Evolutionary conservation across 768 basidiomycete species (phyloP).

Genomic region (Tubosaeta brunneosetosa): DNA sequence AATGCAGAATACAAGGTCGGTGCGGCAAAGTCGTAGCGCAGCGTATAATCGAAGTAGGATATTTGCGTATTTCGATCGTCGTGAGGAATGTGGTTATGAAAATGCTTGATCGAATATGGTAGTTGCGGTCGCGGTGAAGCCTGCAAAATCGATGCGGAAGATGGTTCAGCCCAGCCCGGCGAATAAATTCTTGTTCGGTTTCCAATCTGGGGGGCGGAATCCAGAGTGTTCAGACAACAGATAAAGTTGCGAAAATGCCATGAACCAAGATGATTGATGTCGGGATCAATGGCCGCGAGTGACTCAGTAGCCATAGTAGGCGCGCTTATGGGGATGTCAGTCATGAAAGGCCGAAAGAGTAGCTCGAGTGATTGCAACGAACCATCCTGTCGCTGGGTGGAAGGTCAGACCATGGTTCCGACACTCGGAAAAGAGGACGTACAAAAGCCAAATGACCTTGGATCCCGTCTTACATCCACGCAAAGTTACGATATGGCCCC

Average conservation of each 20-base stretch:
- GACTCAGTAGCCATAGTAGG: slow-evolving; percentile 57
- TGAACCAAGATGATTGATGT: slow-evolving; percentile 28
- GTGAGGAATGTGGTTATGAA: slow-evolving; percentile 20
- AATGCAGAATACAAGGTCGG: slow-evolving; percentile 19
- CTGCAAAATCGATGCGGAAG: slow-evolving; percentile 31
- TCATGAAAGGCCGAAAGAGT: slow-evolving; percentile 7
- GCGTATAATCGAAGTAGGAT: slow-evolving; percentile 19
- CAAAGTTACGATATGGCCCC: slow-evolving; percentile 85
- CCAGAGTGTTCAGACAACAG: slow-evolving; percentile 14
- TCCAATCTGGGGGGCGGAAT: slow-evolving; percentile 19
- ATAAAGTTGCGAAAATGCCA: slow-evolving; percentile 22
- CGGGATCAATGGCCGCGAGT: slow-evolving; percentile 5
- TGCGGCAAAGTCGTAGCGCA: slow-evolving; percentile 14
- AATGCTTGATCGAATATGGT: slow-evolving; percentile 25
- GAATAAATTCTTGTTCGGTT: slow-evolving; percentile 23
- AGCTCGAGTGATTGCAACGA: slow-evolving; percentile 6
- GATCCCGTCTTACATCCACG: slow-evolving; percentile 89
- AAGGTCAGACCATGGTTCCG: slow-evolving; percentile 1
- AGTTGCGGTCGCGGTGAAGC: slow-evolving; percentile 11
- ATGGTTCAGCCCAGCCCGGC: slow-evolving; percentile 19
- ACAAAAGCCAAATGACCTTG: slow-evolving; percentile 89
- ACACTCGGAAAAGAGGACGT: slow-evolving; percentile 15
- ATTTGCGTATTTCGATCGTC: slow-evolving; percentile 25
- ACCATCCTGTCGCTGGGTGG: slow-evolving; percentile 57
- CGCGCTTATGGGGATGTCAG: slow-evolving; percentile 39